Evolutionary conservation across 1,284 basidiomycete species (phyloP).

Genomic region (Tylopilus sp.): DNA sequence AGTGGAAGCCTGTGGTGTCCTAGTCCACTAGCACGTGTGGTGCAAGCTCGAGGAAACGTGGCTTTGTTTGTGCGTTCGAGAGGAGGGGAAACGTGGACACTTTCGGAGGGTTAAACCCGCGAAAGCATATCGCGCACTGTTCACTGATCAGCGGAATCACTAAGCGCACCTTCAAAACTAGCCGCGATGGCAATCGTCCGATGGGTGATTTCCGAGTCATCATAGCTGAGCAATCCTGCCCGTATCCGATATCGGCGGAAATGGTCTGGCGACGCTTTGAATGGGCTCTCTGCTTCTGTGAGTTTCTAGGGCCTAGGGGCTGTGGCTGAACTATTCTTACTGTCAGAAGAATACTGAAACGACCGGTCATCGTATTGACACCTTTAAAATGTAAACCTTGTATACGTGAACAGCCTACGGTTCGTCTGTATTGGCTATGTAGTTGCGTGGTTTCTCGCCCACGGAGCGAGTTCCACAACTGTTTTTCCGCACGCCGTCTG

Average conservation of each 20-base stretch:
- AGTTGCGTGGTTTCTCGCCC: not conserved
- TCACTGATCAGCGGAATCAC: not conserved
- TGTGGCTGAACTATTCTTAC: constrained; percentile 10
- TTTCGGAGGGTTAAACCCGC: not conserved
- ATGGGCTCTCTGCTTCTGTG: not conserved
- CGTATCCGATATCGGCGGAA: constrained; percentile 11
- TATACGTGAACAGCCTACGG: not conserved
- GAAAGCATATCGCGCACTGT: not conserved
- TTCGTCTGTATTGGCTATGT: not conserved
- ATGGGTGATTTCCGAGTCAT: not conserved
- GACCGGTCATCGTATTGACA: constrained; percentile 8
- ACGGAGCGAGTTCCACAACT: not conserved
- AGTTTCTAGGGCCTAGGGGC: not conserved
- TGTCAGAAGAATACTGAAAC: constrained; percentile 11
- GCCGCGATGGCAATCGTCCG: not conserved
- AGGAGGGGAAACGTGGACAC: not conserved
- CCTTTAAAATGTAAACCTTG: constrained; percentile 7
- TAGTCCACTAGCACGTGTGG: constrained; percentile 7
- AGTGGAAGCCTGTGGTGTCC: not conserved
- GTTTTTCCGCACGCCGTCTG: not conserved
- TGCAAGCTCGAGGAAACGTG: constrained; percentile 4
- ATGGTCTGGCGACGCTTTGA: constrained; percentile 5
- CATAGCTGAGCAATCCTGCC: not conserved
- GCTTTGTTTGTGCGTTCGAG: not conserved
- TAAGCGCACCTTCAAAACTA: not conserved